Base-by-base conservation (phyloP, 2,329 filamentous ascomycete species). In the Fusarium algeriense region DNA sequence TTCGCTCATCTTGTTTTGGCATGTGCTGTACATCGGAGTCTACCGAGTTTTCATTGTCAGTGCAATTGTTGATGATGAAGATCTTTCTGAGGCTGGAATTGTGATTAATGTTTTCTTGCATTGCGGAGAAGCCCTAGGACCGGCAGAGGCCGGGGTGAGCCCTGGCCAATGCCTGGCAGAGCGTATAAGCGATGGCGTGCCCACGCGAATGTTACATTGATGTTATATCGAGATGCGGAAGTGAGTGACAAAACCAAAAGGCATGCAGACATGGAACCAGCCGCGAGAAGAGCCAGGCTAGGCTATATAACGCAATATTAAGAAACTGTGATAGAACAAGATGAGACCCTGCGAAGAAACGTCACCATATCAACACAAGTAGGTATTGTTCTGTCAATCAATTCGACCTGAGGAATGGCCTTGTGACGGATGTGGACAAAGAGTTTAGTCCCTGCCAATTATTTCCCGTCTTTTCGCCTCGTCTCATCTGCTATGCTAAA, bases 351-450 rank as follows among this genome's bases (percentile, higher is more conserved):
- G 38, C 49, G 52, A 43, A 41, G 44, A 65, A 58, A 40, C 55
- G 45, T 54, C 63, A 62, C 61, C n/a, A 17, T 26, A 40, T 57
- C 40, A 37, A 41, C 55, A 44, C 30, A 48, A 26, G 37, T 20
- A 12, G 37, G 26, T 20, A 38, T 57, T 49, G 26, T 38, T 11
- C 9, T n/a, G 50, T 63, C 46, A 56, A 44, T 67, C 56, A 67
- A 49, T 44, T 26, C 34, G 13, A 26, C 15, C 40, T 17, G 14
- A 60, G 43, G 43, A 59, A 62, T 57, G 56, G 54, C 61, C 62
- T 69, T 69, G 64, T 73, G 73, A 75, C 58, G 71, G 58, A 67
- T 63, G 59, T 66, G 66, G 73, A 71, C 66, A 64, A 56, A 71
- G 62, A 23, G 46, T 60, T 52, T 66, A 40, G 52, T 62, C 43